Base-by-base conservation (phyloP, 2,329 filamentous ascomycete species). In the Pseudogymnoascus sp. region DNA sequence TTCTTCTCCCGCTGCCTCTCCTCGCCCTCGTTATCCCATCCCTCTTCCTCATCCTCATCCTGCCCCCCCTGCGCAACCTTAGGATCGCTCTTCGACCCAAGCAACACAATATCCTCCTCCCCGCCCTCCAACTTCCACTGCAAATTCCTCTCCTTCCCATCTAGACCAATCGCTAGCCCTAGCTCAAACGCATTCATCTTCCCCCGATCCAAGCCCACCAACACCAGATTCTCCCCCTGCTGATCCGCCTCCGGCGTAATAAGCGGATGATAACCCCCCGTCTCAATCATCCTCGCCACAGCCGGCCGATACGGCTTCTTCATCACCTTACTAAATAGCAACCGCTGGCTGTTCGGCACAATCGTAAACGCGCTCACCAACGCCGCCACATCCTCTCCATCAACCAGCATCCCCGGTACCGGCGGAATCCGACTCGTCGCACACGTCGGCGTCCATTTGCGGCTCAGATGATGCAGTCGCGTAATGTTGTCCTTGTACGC, bases 401-500 rank as follows among this genome's bases (percentile, higher is more conserved):
- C 73, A 42, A 79, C 73, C 9, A 76, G 69, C 64, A 77, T 73
- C n/a, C 75, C 77, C 10, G 73, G 74, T 2, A 77, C 77, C 3
- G 75, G 73, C 33, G 75, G 65, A 68, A 78, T 70, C 50, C 65
- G 44, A 35, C 44, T 66, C 67, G 61, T 63, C 59, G 62, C 70
- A 68, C 72, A 75, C 60, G 65, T 75, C 1, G 78, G 77, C 21
- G 77, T 76, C 66, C 82, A 73, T 7, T 67, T 66, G 44, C 74
- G 74, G 37, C 77, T 75, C 4, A 85, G 72, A 13, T 72, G 71
- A 72, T 84, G 82, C 15, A 88, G 75, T 5, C 80, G 76, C 7
- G 74, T 70, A 0, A 81, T 79, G 65, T 85, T 82, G 23, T 79
- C 77, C 62, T 83, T 80, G 73, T 90, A 93, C 42, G 82, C 78